Base-by-base conservation (phyloP, 495 filamentous ascomycete genomes). In the Cercophora sp. region DNA sequence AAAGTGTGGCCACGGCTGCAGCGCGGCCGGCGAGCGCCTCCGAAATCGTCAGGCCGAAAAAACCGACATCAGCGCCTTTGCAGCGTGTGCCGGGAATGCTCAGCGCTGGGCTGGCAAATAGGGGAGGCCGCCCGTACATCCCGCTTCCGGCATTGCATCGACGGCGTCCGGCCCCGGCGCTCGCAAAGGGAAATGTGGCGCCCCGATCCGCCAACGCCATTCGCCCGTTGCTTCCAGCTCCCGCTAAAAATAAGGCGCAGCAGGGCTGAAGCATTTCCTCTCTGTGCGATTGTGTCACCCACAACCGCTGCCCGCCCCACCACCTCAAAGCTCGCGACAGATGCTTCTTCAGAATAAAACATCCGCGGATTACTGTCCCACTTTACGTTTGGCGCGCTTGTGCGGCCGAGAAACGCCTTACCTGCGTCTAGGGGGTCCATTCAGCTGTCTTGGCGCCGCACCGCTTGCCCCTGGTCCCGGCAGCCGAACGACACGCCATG, bases 231-330 rank as follows among this genome's bases (percentile, higher is more conserved):
- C 11, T 15, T 48, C 50, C 20, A 51, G 47, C 32, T 40, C 32
- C 16, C 42, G 32, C 55, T 57, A 57, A 57, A 57, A 57, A 43
- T 48, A 53, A 53, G 55, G 55, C 55, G 55, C 55, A 57, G 55
- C 55, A 57, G 55, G 55, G 55, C 55, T 57, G 55, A 56, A 56
- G 47, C n/a, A 27, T 9, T 47, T 34, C 26, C 26, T 16, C 26
- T 47, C 44, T 47, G 26, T 23, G 16, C 26, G 48, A 26, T 50
- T 23, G 45, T 49, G 41, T 51, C 36, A 51, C 48, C 25, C 6
- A 34, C 18, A 41, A 6, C 22, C 32, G 34, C 16, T 42, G 19
- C 22, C 31, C 36, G 18, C 24, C 48, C 36, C 35, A 37, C 48
- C 35, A 15, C 24, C 46, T 9, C 5, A 19, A 18, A 8, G 16